Conservation (phyloP, 139 green algal genomes). For the Volvox africanus region DNA sequence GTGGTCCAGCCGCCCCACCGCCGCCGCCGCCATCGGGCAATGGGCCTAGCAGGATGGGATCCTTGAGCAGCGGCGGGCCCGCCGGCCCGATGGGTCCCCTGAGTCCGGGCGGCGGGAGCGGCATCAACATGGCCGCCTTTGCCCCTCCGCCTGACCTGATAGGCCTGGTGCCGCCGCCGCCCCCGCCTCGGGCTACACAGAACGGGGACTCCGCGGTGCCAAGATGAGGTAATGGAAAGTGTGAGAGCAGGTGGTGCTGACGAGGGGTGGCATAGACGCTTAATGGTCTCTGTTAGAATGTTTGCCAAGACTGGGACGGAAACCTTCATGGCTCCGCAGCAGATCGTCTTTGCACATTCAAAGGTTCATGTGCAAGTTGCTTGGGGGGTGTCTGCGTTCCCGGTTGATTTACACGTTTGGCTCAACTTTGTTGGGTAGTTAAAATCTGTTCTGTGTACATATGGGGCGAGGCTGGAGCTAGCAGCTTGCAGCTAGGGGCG, state of each 20-base stretch:
- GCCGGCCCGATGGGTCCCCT: neutral
- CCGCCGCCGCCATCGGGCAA: neutral
- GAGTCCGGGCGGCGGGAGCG: neutral
- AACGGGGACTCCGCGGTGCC: neutral
- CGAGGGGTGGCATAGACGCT: too few relatives aligned
- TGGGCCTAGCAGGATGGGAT: neutral
- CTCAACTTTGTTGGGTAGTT: too few relatives aligned
- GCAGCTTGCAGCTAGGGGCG: too few relatives aligned
- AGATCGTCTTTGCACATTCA: too few relatives aligned
- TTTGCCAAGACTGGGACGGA: too few relatives aligned
- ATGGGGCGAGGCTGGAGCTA: too few relatives aligned
- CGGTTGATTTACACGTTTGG: too few relatives aligned
- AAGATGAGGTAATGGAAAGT: neutral
- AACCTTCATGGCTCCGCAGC: too few relatives aligned
- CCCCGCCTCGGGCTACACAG: neutral
- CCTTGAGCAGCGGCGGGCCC: neutral
- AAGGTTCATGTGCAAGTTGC: too few relatives aligned
- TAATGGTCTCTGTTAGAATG: too few relatives aligned
- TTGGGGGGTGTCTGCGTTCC: too few relatives aligned
- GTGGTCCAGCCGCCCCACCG: neutral
- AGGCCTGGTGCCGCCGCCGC: slow-evolving; percentile 16
- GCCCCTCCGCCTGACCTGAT: slow-evolving; percentile 32
- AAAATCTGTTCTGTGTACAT: too few relatives aligned
- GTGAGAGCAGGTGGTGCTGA: neutral
- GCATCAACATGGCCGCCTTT: slow-evolving; percentile 11